Evolutionary conservation across 805 yeast genomes (phyloP).

Genomic region (Blastobotrys parvus): DNA sequence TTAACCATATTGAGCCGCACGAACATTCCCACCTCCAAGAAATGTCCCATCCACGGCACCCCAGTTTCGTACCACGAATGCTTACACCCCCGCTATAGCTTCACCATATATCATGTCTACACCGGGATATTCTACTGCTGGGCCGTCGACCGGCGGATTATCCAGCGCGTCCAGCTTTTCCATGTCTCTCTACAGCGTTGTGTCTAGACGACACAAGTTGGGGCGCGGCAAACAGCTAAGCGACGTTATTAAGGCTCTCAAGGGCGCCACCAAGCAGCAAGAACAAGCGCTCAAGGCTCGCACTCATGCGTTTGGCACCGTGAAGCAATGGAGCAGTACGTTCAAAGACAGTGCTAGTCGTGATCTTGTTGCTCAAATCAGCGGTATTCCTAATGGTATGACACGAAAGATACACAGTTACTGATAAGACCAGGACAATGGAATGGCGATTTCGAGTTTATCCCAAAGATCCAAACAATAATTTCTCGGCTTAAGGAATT

Average conservation of each 20-base stretch:
- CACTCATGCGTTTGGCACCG: conserved; percentile 6
- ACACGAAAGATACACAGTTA: not conserved
- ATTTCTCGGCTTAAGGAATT: conserved; percentile 15
- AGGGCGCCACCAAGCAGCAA: conserved; percentile 13
- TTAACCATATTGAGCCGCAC: too few relatives aligned
- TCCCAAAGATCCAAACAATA: conserved; percentile 6
- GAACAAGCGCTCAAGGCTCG: conserved; percentile 13
- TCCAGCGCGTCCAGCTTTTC: conserved; percentile 1
- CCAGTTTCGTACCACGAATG: too few relatives aligned
- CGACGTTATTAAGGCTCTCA: conserved; percentile 15
- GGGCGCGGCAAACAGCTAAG: conserved; percentile 2
- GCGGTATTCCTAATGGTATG: conserved; percentile 1
- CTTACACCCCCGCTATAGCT: too few relatives aligned
- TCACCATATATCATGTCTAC: too few relatives aligned
- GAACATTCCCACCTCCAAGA: too few relatives aligned
- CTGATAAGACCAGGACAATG: conserved; percentile 1
- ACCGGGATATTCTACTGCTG: too few relatives aligned
- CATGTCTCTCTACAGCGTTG: not conserved
- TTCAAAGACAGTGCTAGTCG: conserved; percentile 10
- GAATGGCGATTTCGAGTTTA: conserved; percentile 5
- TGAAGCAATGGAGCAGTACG: conserved; percentile 15
- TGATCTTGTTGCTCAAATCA: conserved; percentile 2
- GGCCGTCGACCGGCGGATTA: not conserved
- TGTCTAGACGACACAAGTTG: not conserved
- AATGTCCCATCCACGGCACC: too few relatives aligned